Evolutionary conservation across 129 eudicot species (phyloP), one percentile per base, ranked within the genome.

Genomic region (Dittrichia graveolens): DNA sequence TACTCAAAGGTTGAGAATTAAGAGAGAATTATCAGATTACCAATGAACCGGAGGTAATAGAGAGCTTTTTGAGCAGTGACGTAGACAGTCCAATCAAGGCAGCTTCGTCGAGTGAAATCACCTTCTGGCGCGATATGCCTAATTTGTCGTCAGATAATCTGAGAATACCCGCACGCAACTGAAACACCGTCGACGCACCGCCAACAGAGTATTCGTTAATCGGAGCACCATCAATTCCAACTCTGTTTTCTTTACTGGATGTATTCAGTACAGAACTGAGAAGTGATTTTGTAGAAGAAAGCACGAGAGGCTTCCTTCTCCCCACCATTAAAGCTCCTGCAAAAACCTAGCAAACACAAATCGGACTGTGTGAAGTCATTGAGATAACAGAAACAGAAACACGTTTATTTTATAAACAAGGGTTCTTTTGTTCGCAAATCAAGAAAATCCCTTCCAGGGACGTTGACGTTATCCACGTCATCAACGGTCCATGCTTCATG

Each of bases 231-330:
- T 75, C 53, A 75, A 49, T 78, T 83, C 41, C 72, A 31, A 68
- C 15, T 52, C 15, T 34, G 19, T 65, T 38, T 3, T 62, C 14
- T 37, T 67, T 47, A 55, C 14, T 47, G 24, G 85, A 72, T 65
- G 92, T 59, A 74, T 73, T 65, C 19, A 85, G 80, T 48, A 85
- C 61, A 38, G 95, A 90, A 55, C 77, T 65, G 72, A 93, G 15
- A 13, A 93, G 92, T 67, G 85, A 76, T 77, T 85, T 82, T 61
- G 98, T 93, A 4, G 98, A 93, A 74, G 95, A 83, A 40, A 93
- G 96, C 68, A 89, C 82, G 63, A 93, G 81, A 2, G 98, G 98
- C 90, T 87, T 93, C 84, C 96, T 85, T 78, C 95, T 80, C 56
- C 82, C 90, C 85, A 84, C 93, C 95, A 83, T 84, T 44, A 10